Conservation (phyloP, 768 basidiomycete species). For the Russula abietina region DNA sequence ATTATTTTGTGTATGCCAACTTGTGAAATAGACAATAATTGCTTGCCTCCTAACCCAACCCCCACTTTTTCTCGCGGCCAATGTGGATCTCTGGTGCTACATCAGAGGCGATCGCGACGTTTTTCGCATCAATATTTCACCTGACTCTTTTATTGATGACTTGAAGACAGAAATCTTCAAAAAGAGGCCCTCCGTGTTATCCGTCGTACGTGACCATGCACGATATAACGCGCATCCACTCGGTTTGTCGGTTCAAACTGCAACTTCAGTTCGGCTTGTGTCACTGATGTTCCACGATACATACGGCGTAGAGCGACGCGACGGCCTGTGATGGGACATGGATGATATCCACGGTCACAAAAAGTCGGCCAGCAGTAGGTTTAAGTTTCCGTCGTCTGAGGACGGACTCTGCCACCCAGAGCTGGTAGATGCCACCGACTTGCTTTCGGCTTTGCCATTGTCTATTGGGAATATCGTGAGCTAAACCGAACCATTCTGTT, state of each 20-base stretch:
- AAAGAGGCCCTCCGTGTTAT: no score
- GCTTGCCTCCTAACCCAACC: no score
- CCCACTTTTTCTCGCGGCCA: no score
- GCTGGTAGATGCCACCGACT: slow-evolving; percentile 7
- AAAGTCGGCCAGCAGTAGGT: slow-evolving; percentile 11
- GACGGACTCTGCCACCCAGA: slow-evolving; percentile 11
- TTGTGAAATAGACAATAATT: no score
- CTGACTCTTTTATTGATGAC: no score
- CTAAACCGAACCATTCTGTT: neutral
- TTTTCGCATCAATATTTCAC: no score
- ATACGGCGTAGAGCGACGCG: slow-evolving; percentile 12
- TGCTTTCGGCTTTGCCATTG: slow-evolving; percentile 2
- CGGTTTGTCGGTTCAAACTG: slow-evolving; percentile 16
- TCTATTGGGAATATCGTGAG: slow-evolving; percentile 3
- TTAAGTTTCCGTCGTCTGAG: slow-evolving; percentile 16
- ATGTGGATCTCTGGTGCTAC: no score
- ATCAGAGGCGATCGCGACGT: no score
- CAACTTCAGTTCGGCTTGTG: slow-evolving; percentile 17
- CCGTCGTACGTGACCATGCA: no score
- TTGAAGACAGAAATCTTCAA: no score
- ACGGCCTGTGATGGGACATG: slow-evolving; percentile 9
- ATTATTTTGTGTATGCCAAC: no score
- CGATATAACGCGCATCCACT: neutral
- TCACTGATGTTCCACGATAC: slow-evolving; percentile 14
- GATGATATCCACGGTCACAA: neutral